These are phyloP conservation scores for Penicillium sp. DNA, from an alignment of 2,329 filamentous ascomycete genomes.

Conservation along the genomic window DNA sequence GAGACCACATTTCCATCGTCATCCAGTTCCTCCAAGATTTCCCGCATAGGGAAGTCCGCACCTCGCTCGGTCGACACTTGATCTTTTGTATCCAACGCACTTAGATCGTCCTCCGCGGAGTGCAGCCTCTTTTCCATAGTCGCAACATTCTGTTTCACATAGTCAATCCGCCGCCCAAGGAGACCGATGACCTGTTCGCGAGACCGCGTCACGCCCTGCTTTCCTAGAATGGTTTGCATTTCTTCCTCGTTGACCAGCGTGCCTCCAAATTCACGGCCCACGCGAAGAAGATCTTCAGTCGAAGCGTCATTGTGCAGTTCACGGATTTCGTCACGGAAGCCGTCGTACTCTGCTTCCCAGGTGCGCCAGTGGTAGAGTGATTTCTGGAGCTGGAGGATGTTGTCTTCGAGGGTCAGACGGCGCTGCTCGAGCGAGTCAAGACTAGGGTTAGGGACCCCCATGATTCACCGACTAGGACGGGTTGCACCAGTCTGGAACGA, in stretches of 20 bases:
- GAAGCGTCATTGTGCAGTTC: slow-evolving; percentile 51
- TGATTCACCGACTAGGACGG: slow-evolving; percentile 10
- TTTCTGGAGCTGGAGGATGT: slow-evolving; percentile 68
- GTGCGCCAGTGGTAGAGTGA: slow-evolving; percentile 83
- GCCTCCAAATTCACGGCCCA: slow-evolving; percentile 46
- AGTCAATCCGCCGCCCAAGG: slow-evolving; percentile 76
- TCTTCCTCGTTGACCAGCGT: slow-evolving; percentile 50
- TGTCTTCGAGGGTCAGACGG: slow-evolving; percentile 70
- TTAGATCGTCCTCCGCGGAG: slow-evolving; percentile 63
- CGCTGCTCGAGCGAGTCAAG: slow-evolving; percentile 72
- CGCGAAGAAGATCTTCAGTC: slow-evolving; percentile 54
- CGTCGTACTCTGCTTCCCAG: slow-evolving; percentile 89
- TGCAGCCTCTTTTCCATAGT: slow-evolving; percentile 71
- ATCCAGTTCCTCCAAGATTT: slow-evolving; percentile 89
- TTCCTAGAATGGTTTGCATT: slow-evolving; percentile 54
- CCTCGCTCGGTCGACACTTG: slow-evolving; percentile 64
- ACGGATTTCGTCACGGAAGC: slow-evolving; percentile 76
- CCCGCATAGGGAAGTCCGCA: slow-evolving; percentile 70
- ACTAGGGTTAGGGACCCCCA: slow-evolving; percentile 47
- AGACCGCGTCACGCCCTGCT: slow-evolving; percentile 47
- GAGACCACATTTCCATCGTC: slow-evolving; percentile 82
- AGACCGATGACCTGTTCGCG: slow-evolving; percentile 64
- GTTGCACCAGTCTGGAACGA: background rate
- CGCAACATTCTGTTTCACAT: slow-evolving; percentile 77
- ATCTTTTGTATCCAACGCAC: slow-evolving; percentile 58